Percentiles rank a stretch among this genome's conserved stretches.
Evolutionary conservation across 2,329 filamentous ascomycete species (phyloP).

Genomic region (Hypoxylon sp.): DNA sequence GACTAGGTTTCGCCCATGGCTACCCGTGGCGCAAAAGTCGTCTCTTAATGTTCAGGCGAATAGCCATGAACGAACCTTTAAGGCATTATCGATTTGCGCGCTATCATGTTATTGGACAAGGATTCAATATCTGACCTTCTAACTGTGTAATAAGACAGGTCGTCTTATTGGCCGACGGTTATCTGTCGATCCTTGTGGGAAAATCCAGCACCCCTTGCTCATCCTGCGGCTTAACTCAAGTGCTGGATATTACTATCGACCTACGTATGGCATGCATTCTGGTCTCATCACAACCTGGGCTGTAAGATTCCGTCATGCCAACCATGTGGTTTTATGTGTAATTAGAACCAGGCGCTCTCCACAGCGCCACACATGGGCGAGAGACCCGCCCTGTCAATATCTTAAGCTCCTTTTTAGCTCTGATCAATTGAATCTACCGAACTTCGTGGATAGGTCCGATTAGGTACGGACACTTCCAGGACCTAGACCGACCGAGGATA

Average conservation of each 20-base stretch:
- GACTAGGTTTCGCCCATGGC: conserved; percentile 6
- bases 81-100: conserved; percentile 28
- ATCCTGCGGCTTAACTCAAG: conserved; percentile 36
- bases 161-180: conserved; percentile 29
- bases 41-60: not conserved
- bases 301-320: conserved; percentile 39
- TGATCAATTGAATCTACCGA: conserved; percentile 10
- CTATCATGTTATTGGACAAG: conserved; percentile 38
- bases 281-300: conserved; percentile 27
- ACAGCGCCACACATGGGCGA: conserved; percentile 13
- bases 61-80: conserved; percentile 7
- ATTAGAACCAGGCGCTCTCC: conserved; percentile 21
- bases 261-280: conserved; percentile 27
- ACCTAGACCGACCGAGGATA: conserved; percentile 19
- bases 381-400: conserved; percentile 3
- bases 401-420: conserved; percentile 3
- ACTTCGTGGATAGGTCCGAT: conserved; percentile 33
- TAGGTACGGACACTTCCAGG: conserved; percentile 16
- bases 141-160: conserved; percentile 31
- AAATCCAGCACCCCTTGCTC: conserved; percentile 21
- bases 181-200: conserved; percentile 38
- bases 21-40: conserved; percentile 8
- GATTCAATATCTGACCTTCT: conserved; percentile 36
- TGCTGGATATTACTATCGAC: conserved; percentile 6
- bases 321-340: conserved; percentile 36